Evolutionary conservation across 306 rosid genomes (phyloP).

Genomic region (Casuarina cunninghamiana): DNA sequence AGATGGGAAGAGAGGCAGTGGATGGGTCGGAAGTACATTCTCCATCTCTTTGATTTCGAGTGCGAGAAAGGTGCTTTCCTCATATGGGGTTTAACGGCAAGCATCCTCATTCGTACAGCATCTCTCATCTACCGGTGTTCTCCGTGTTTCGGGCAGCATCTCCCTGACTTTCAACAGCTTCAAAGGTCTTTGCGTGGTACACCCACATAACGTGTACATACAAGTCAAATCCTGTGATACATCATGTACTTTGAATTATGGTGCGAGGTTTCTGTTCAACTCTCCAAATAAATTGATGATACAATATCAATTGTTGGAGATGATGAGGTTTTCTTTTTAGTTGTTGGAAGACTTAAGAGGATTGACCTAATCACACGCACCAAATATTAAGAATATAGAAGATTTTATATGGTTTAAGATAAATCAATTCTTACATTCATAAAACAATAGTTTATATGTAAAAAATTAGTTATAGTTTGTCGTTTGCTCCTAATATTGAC

Average conservation of each 20-base stretch:
- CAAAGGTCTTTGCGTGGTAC: slow-evolving; percentile 9
- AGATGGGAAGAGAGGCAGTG: slow-evolving; percentile 38
- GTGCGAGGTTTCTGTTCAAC: too few species aligned
- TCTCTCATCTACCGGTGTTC: slow-evolving; percentile 28
- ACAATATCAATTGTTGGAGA: too few species aligned
- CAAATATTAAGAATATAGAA: too few species aligned
- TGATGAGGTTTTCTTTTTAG: too few species aligned
- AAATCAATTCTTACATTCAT: too few species aligned
- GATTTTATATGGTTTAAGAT: too few species aligned
- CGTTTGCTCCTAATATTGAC: too few species aligned
- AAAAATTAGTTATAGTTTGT: too few species aligned
- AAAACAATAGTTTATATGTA: too few species aligned
- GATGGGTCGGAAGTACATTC: slow-evolving; percentile 36
- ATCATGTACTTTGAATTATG: not conserved
- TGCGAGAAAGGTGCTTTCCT: slow-evolving; percentile 20
- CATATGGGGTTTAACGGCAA: slow-evolving; percentile 40
- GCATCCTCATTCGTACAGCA: slow-evolving; percentile 36
- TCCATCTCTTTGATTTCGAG: slow-evolving; percentile 32
- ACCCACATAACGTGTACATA: not conserved
- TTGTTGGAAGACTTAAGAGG: too few species aligned
- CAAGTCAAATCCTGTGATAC: not conserved
- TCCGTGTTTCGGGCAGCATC: slow-evolving; percentile 18
- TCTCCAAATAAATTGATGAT: too few species aligned
- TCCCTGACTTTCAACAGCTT: slow-evolving; percentile 40
- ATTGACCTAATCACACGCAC: too few species aligned